Conservation (phyloP, 1,139 yeast genomes). For the Protomyces inouyei region DNA sequence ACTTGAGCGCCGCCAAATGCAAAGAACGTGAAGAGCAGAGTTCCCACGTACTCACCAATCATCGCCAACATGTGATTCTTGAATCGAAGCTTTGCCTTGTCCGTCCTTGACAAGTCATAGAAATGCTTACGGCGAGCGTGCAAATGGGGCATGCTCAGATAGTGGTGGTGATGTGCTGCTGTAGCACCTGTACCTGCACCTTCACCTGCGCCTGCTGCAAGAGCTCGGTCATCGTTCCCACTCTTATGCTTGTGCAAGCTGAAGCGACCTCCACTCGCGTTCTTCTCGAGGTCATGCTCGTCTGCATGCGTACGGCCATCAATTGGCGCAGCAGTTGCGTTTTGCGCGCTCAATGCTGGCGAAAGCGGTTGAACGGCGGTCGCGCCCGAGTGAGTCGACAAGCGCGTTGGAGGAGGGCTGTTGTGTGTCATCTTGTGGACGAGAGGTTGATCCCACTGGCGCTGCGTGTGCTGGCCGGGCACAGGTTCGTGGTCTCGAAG, state of each 20-base stretch:
- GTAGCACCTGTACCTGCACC: background rate
- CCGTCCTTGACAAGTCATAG: background rate
- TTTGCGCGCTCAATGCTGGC: background rate
- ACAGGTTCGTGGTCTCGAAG: background rate
- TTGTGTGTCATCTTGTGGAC: background rate
- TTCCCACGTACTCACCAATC: constrained; percentile 74
- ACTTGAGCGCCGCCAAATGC: constrained; percentile 67
- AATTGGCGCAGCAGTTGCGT: background rate
- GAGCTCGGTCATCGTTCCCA: background rate
- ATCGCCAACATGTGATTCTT: constrained; percentile 43
- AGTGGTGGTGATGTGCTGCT: background rate
- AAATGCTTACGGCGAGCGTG: background rate
- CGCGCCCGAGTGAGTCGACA: background rate
- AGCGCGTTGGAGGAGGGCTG: background rate
- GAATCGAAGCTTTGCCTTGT: constrained; percentile 1
- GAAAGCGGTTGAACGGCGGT: background rate
- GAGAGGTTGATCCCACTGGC: background rate
- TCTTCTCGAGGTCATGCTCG: background rate
- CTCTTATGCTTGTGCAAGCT: background rate
- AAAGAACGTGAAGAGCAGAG: constrained; percentile 74
- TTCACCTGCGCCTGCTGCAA: background rate
- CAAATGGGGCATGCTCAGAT: background rate
- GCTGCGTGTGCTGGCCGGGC: background rate
- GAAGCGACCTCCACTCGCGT: background rate
- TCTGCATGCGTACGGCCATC: background rate